These are phyloP conservation scores for Setaria viridis DNA, from an alignment of 202 grass and related monocot genomes.

Conservation along the genomic window DNA sequence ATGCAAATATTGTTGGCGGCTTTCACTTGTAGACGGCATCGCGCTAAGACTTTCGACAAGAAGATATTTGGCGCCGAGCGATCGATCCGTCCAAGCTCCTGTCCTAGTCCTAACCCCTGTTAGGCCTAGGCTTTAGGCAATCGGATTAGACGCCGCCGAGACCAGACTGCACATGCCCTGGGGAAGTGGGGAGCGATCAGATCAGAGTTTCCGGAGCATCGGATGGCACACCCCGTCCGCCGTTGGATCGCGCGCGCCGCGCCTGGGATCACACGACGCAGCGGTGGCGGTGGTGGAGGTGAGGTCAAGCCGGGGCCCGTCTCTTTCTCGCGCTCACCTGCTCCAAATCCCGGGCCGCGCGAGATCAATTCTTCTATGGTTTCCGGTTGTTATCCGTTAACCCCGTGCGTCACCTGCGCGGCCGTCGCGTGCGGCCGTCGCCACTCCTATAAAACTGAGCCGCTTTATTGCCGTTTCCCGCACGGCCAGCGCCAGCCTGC, in stretches of 20 bases:
- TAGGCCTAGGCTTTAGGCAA: background rate
- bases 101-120: background rate
- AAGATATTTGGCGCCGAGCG: background rate
- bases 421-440: background rate
- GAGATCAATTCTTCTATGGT: background rate
- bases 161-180: background rate
- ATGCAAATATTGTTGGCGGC: conserved; percentile 8
- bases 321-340: conserved; percentile 42
- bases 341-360: conserved; percentile 18
- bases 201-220: background rate
- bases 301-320: conserved; percentile 8
- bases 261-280: conserved; percentile 43
- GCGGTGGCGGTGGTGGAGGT: background rate
- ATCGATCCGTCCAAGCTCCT: background rate
- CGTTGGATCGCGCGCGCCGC: conserved; percentile 40
- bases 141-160: background rate
- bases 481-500: background rate
- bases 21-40: conserved; percentile 9
- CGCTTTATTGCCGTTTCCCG: background rate
- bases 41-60: background rate
- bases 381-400: background rate
- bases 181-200: background rate
- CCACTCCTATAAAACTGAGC: conserved; percentile 33
- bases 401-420: background rate
- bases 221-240: background rate